These are phyloP conservation scores for Aureoboletus auriporus DNA, from an alignment of 768 basidiomycete genomes.

Conservation along the genomic window DNA sequence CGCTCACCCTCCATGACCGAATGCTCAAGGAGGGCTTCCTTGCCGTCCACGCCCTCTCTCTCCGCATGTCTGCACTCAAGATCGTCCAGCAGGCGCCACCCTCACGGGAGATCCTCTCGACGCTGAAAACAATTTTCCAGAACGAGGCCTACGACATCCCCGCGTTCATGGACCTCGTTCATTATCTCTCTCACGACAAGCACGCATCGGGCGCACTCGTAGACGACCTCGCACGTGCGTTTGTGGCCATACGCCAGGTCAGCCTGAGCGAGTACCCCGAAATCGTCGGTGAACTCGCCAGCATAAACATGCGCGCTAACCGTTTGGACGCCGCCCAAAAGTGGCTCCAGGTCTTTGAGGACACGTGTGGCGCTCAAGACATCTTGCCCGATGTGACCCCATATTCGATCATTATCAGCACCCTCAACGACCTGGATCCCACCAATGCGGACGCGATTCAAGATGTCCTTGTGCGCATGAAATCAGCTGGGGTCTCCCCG, in stretches of 20 bases:
- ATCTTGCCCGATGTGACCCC: conserved; percentile 20
- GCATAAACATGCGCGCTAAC: conserved; percentile 33
- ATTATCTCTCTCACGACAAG: conserved; percentile 16
- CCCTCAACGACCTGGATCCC: conserved; percentile 30
- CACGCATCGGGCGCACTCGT: conserved; percentile 12
- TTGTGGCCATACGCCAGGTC: conserved; percentile 14
- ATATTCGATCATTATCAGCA: conserved; percentile 38
- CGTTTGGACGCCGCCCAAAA: conserved; percentile 26
- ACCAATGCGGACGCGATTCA: conserved; percentile 30
- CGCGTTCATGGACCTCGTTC: conserved; percentile 26
- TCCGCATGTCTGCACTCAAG: conserved; percentile 37
- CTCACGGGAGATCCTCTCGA: background rate
- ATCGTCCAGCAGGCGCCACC: conserved; percentile 13
- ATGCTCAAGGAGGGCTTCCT: conserved; percentile 40
- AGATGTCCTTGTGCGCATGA: conserved; percentile 38
- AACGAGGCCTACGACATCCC: conserved; percentile 14
- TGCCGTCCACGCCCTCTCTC: conserved; percentile 34
- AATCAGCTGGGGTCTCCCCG: conserved; percentile 32
- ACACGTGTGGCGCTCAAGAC: conserved; percentile 16
- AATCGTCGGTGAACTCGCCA: conserved; percentile 36
- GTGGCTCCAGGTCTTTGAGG: conserved; percentile 27
- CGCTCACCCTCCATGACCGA: conserved; percentile 37
- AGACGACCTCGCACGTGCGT: conserved; percentile 21
- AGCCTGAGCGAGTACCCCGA: conserved; percentile 26
- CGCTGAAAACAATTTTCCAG: conserved; percentile 14